Base-by-base conservation (phyloP, 1,139 yeast genomes). In the Pichia kudriavzevii region DNA sequence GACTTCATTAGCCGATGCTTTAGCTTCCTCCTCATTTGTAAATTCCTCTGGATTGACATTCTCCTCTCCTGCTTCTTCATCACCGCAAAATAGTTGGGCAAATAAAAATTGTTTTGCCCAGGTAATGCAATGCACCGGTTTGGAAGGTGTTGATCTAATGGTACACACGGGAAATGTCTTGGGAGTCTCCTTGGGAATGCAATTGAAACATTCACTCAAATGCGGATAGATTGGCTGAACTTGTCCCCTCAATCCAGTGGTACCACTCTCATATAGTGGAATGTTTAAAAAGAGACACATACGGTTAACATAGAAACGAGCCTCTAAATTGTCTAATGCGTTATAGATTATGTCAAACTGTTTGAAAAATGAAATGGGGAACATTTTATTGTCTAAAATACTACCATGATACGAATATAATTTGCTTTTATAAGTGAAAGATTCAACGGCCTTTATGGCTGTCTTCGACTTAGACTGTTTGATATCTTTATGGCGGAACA, bases 71-170 rank as follows among this genome's bases (percentile, higher is more conserved):
- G 64, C 36, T 15, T 35, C 38, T 6, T 31, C 39, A 18, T 65
- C 60, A 35, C 72, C 75, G 20, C 78, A 88, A 57, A 87, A 91
- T 35, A 93, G 63, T 53, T 87, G 94, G 26, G 74, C 67, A 53
- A 88, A 87, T 36, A 93, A 61, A 53, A 84, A 93, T 49, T 82
- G 85, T 52, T 93, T 93, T 11, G 97, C 95, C 98, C 99, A 93
- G 0, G 94, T 94, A 27, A 93, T 80, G 55, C 96, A 85, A 54
- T 93, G 99, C 8, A 91, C 80, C 0, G 97, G 97, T 54, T 81
- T 88, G 0, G 95, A 84, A 0, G 98, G 99, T 0, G 98, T 91
- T 8, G 95, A 84, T 45, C 99, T 68, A 38, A 93, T 93, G 0
- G 98, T 93, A 56, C 99, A 93, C 3, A 93, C 95, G 0, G 99